Conservation (phyloP, 345 rosid species). For the Linum usitatissimum region DNA sequence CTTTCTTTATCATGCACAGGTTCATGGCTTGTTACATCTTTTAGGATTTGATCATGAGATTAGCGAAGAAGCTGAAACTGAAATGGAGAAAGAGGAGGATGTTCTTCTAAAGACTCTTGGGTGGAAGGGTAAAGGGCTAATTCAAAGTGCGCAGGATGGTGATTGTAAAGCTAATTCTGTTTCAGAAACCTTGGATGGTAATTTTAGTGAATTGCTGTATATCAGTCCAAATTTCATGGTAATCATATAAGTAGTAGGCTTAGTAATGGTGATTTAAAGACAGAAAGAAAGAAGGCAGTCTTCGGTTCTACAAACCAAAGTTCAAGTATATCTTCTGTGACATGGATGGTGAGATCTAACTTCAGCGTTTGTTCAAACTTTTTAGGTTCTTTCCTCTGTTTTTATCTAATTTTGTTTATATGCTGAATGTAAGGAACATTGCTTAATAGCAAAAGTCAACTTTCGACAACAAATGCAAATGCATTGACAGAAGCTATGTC, state of each 20-base stretch:
- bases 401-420: neutral
- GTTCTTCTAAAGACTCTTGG: conserved; percentile 64
- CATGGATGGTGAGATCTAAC: conserved; percentile 71
- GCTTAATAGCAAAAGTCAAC: conserved; percentile 66
- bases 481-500: conserved; percentile 79
- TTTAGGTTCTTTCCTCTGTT: conserved; percentile 14
- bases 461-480: conserved; percentile 52
- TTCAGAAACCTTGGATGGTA: conserved; percentile 54
- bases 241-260: conserved; percentile 6
- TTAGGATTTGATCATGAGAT: conserved; percentile 96
- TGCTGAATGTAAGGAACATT: conserved; percentile 49
- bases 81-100: conserved; percentile 91
- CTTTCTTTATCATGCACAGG: conserved; percentile 27
- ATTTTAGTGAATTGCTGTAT: conserved; percentile 5
- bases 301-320: conserved; percentile 80
- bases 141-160: conserved; percentile 65
- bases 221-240: conserved; percentile 1
- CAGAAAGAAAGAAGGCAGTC: conserved; percentile 81
- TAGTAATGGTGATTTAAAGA: conserved; percentile 38
- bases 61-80: conserved; percentile 83
- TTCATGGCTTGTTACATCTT: conserved; percentile 87
- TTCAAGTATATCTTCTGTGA: conserved; percentile 94
- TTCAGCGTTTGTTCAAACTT: conserved; percentile 10
- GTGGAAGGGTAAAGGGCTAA: conserved; percentile 93
- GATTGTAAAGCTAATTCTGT: conserved; percentile 25